Base-by-base conservation (phyloP, 495 filamentous ascomycete species). In the Daldinia loculata region DNA sequence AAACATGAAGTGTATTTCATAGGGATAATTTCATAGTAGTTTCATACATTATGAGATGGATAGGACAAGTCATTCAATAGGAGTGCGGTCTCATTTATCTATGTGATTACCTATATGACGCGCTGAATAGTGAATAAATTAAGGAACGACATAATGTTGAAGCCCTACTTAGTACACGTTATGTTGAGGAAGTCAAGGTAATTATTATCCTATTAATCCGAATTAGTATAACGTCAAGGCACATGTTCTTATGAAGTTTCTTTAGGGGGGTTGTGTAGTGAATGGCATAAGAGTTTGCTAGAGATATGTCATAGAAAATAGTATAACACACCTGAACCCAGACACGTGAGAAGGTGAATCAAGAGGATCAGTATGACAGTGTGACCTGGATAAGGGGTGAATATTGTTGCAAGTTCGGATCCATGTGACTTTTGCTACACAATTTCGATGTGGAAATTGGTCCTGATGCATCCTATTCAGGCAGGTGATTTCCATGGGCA, bases 401-500 rank as follows among this genome's bases (percentile, higher is more conserved):
- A 11, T 4, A 5, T 12, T 24, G 7, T 48, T 24, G 2, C 43
- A 24, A 12, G 4, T 24, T 22, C 9, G 6, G 19, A 24, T 22
- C 17, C 43, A 48, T 24, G 43, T 48, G 43, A 48, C 19, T 24
- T 22, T 48, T 22, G 43, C 17, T 48, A 48, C 43, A 48, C 43
- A 48, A 24, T 48, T 48, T 48, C 1, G 8, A 48, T 8, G 19
- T 48, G 43, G 43, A 48, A 48, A 48, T 24, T 48, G 19, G 43
- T 19, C 8, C 17, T 60, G 55, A 38, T 34, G 29, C 19, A 58
- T 56, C 56, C 50, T 32, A 56, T 61, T 70, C 27, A 6, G 61
- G 67, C 55, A 65, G 50, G 56, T 61, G 55, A 63, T 48, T 48
- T 45, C 30, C 12, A 43, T 39, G 38, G 32, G 29, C 14, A n/a